Evolutionary conservation across 176 grass and related monocot species (phyloP).

Genomic region (Zea mays): DNA sequence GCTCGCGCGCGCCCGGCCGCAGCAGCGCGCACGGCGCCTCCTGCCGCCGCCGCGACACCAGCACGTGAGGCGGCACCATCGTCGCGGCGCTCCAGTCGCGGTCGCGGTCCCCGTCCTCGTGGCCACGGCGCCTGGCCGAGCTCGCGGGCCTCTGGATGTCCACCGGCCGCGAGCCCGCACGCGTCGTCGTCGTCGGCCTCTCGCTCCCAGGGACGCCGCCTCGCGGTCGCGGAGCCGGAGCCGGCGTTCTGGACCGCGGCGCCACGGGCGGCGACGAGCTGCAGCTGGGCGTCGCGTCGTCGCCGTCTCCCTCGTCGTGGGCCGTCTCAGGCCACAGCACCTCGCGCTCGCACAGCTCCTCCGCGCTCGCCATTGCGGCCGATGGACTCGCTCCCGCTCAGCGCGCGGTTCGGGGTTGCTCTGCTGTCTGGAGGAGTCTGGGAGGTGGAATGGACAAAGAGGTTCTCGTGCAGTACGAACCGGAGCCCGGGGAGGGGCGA

Average conservation of each 20-base stretch:
- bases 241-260: not conserved
- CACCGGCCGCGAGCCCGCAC: conserved; percentile 27
- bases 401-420: not conserved
- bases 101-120: conserved; percentile 8
- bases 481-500: not conserved
- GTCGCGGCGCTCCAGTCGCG: not conserved
- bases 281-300: conserved; percentile 5
- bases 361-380: conserved; percentile 41
- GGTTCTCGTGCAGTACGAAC: not conserved
- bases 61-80: conserved; percentile 70
- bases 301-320: not conserved
- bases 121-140: conserved; percentile 7
- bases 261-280: not conserved
- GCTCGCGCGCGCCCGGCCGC: conserved; percentile 65
- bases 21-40: conserved; percentile 54
- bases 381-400: not conserved
- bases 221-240: not conserved
- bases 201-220: not conserved
- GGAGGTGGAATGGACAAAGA: not conserved
- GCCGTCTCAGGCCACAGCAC: conserved; percentile 62
- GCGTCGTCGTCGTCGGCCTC: not conserved
- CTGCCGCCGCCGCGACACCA: conserved; percentile 45
- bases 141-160: conserved; percentile 39
- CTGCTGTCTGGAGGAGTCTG: too few relatives aligned
- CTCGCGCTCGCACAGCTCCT: conserved; percentile 59